A percentile compares a stretch with the other conserved stretches of the same genome.
Conservation (phyloP, 1,284 basidiomycete species). For the Pulchroboletus neoregius region DNA sequence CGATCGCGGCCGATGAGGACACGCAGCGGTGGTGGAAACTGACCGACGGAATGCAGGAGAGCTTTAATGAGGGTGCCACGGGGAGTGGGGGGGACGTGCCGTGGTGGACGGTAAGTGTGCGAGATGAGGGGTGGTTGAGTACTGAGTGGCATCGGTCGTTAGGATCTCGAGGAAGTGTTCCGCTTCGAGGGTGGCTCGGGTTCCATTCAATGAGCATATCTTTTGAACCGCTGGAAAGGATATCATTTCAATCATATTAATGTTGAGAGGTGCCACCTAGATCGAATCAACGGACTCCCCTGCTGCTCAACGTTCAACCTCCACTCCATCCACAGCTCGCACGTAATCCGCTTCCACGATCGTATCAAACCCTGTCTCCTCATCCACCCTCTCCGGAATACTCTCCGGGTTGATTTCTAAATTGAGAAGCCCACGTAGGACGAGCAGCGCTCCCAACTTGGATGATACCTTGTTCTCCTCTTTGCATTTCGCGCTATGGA, state of each 20-base stretch:
- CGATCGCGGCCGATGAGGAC: slow-evolving; percentile 59
- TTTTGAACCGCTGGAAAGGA: too few species aligned
- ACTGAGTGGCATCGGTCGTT: slow-evolving; percentile 8
- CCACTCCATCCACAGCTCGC: slow-evolving; percentile 43
- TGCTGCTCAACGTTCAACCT: slow-evolving; percentile 39
- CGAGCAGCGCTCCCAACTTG: slow-evolving; percentile 67
- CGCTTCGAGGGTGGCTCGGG: slow-evolving; percentile 56
- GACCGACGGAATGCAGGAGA: slow-evolving; percentile 77
- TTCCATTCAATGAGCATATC: slow-evolving; percentile 3
- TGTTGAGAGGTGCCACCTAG: too few species aligned
- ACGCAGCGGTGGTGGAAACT: slow-evolving; percentile 76
- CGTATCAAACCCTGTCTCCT: slow-evolving; percentile 39
- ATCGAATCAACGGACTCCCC: not conserved
- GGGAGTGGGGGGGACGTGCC: slow-evolving; percentile 63
- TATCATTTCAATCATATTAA: too few species aligned
- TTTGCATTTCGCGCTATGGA: slow-evolving; percentile 58
- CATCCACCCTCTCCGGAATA: slow-evolving; percentile 36
- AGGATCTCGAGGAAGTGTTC: slow-evolving; percentile 70
- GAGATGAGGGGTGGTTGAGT: too few species aligned
- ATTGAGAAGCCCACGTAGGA: slow-evolving; percentile 61
- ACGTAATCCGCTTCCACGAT: slow-evolving; percentile 55
- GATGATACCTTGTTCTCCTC: slow-evolving; percentile 66
- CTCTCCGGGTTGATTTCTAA: slow-evolving; percentile 47
- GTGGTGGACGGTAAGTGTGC: slow-evolving; percentile 63
- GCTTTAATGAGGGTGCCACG: slow-evolving; percentile 61